Evolutionary conservation across 2,329 filamentous ascomycete species (phyloP), one percentile per base, ranked within the genome.

Genomic region (Macrophomina tecta): DNA sequence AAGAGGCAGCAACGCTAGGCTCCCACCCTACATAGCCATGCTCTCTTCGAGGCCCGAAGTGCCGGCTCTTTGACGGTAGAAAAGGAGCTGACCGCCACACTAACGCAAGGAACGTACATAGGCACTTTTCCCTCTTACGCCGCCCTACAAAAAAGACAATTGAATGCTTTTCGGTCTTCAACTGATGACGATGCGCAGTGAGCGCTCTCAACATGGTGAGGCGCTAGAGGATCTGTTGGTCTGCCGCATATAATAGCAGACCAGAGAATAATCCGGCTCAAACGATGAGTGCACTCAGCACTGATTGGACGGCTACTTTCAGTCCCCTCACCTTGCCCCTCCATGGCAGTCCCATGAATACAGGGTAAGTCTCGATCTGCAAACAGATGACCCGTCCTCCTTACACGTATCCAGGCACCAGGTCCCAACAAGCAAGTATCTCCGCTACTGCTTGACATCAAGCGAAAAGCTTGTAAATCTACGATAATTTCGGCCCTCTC

Each of bases 231-330:
- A 16, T 5, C 32, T 30, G 5, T 32, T 12, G 18, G 38, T 7
- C 11, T n/a, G 53, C 11, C 30, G 30, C 28, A 7, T 28, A 34
- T 28, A 40, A 61, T 23, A 5, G n/a, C 16, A 48, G 40, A 7
- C 56, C 56, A 61, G 56, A 48, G 36, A 46, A 48, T 61, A 48
- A 48, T 48, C 40, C 56, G 56, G 56, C 42, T 61, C n/a, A 34
- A 11, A 48, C 4, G 7, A 34, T 48, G 56, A 3, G 16, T n/a
- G 14, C 16, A 7, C 5, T 9, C 23, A 32, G 12, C 5, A 46
- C 6, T 36, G 30, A 61, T 48, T 48, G 56, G 56, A 18, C 42
- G 7, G 56, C 16, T 28, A 36, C 8, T 30, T 36, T 9, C 18
- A 34, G 56, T 28, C 56, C 46, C 9, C 18, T 61, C 40, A 38